A percentile compares a stretch with the other conserved stretches of the same genome.
phyloP scores from a whole-genome alignment of 345 rosid species.

The Populus euphratica region DNA sequence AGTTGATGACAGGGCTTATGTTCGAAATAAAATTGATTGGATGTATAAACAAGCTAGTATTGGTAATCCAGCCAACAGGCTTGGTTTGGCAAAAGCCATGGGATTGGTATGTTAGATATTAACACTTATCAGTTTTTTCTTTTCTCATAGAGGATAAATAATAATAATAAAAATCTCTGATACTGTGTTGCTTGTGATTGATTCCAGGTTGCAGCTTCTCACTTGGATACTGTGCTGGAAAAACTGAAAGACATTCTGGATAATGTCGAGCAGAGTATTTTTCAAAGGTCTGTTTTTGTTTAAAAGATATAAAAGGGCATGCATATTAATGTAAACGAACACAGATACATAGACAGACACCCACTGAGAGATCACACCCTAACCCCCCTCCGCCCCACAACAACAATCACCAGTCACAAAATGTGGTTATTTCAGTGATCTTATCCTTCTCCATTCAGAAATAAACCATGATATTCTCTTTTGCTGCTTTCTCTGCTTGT shows the following conservation, averaged over 20 bases:
- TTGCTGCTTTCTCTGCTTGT: not conserved
- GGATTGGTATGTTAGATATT: slow-evolving; percentile 66
- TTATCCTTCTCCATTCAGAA: not conserved
- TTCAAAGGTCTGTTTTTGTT: slow-evolving; percentile 55
- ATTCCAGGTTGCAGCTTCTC: slow-evolving; percentile 94
- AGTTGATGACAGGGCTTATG: slow-evolving; percentile 77
- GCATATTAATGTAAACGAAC: too few species aligned
- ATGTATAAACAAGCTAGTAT: slow-evolving; percentile 86
- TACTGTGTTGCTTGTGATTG: slow-evolving; percentile 18
- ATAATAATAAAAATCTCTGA: not conserved
- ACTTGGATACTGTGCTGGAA: slow-evolving; percentile 86
- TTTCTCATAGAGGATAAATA: not conserved
- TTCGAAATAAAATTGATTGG: slow-evolving; percentile 77
- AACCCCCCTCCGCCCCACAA: not conserved
- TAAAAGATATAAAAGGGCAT: not conserved
- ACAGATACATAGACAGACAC: not conserved
- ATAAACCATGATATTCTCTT: not conserved
- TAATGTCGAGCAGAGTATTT: slow-evolving; percentile 70
- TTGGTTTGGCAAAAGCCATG: slow-evolving; percentile 97
- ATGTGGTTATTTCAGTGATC: not conserved
- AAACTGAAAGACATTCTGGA: slow-evolving; percentile 86
- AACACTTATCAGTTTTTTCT: slow-evolving; percentile 1
- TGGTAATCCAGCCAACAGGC: slow-evolving; percentile 77
- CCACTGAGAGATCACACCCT: too few species aligned
- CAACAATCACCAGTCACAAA: not conserved